A percentile compares a stretch with the other conserved stretches of the same genome.
phyloP scores from a whole-genome alignment of 208 protist genomes.

The Leptomonas pyrrhocoris region DNA sequence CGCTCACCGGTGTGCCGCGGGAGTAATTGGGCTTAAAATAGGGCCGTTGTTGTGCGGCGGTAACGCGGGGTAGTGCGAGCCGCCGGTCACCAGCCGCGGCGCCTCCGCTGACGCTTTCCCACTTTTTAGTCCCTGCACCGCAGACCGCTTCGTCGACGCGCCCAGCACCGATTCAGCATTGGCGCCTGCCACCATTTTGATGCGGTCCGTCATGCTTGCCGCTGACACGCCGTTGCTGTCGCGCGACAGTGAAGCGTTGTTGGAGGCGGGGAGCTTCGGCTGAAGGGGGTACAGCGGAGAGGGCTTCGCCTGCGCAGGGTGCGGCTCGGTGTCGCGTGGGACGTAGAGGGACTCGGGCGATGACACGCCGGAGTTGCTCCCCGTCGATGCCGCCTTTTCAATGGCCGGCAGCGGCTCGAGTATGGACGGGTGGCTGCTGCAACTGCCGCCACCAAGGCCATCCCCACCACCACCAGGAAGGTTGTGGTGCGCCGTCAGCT shows the following conservation, averaged over 20 bases:
- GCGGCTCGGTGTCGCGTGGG: neutral
- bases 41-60: slow-evolving; percentile 5
- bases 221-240: neutral
- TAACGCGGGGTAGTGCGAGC: slow-evolving; percentile 1
- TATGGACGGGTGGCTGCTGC: neutral
- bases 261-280: neutral
- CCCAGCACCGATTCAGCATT: neutral
- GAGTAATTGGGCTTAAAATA: slow-evolving; percentile 4
- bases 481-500: no score
- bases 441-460: neutral
- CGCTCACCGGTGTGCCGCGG: neutral
- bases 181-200: no score
- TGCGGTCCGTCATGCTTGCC: no score
- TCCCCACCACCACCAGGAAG: no score
- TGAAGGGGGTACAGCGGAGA: slow-evolving; percentile 3
- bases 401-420: slow-evolving; percentile 5
- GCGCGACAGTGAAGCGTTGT: neutral
- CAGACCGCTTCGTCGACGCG: neutral
- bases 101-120: slow-evolving; percentile 4
- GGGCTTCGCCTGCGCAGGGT: neutral
- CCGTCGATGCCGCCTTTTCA: neutral
- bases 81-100: neutral
- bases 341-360: neutral
- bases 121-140: neutral
- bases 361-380: slow-evolving; percentile 1